Base-by-base conservation (phyloP, 164 flowering plant genomes). In the Cinnamomum chago region DNA sequence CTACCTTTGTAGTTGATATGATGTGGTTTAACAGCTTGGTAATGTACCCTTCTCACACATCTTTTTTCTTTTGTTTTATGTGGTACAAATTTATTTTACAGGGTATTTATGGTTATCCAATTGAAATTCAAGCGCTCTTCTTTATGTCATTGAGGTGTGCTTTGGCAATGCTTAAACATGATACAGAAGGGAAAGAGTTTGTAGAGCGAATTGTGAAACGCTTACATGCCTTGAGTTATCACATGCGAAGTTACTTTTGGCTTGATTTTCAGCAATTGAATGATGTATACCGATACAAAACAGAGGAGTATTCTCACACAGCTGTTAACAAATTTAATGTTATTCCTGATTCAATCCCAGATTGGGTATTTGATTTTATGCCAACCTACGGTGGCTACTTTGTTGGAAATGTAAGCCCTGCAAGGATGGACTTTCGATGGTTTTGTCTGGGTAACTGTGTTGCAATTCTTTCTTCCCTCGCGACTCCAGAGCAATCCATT, bases 351-450 rank as follows among this genome's bases (percentile, higher is more conserved):
- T 79, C 82, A 4, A 76, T 79, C 60, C 79, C 82, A 52, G 79
- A 76, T n/a, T 79, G 82, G 82, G 82, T 79, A 22, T 79, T 79
- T 67, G 82, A 79, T 67, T 79, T 79, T 23, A 79, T 79, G 82
- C 82, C 82, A 70, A 76, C 51, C 62, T 68, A 79, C 30, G 82
- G 82, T 23, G 82, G 82, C 40, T 79, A 79, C 68, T 79, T 79
- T 30, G 74, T 79, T 70, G 82, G 82, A 76, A 79, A 79, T 65
- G 79, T 79, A 50, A 79, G 82, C 70, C 79, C 82, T 50, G 82
- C 79, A 70, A 76, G 79, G 72, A 76, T 79, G 77, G 82, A 79
- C 67, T 76, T 79, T n/a, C 82, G 82, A 11, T 79, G 82, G 82
- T 79, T 79, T 70, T 75, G 65, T 35, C 52, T 79, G 18, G 82